Evolutionary conservation across 257 asterid species (phyloP).

Genomic region (Echites panduratus): DNA sequence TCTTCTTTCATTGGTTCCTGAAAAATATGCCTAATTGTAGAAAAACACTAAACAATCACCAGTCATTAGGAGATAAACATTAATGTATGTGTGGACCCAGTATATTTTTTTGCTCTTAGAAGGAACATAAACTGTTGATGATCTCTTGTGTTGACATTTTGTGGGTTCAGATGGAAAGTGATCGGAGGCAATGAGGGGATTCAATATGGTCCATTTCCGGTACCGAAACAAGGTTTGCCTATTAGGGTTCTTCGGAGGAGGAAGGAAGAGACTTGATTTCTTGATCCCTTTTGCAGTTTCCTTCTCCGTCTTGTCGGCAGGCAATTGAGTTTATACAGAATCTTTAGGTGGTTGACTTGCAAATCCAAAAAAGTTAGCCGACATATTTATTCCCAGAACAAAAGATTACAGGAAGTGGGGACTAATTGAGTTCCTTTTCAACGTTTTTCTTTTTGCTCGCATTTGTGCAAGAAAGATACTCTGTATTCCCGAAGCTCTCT

Average conservation of each 20-base stretch:
- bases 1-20: background rate
- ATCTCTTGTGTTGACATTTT: background rate
- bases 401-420: conserved; percentile 6
- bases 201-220: conserved; percentile 64
- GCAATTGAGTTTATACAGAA: background rate
- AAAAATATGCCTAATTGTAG: too few species aligned
- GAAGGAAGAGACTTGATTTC: background rate
- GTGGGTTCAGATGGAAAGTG: conserved; percentile 46
- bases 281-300: background rate
- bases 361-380: background rate
- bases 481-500: background rate
- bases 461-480: conserved; percentile 3
- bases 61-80: too few species aligned
- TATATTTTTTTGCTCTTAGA: background rate
- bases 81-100: background rate
- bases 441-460: background rate
- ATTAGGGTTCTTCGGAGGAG: conserved; percentile 24
- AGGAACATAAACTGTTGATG: background rate
- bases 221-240: conserved; percentile 57
- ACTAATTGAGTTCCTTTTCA: background rate
- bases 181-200: conserved; percentile 47
- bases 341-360: background rate
- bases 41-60: too few species aligned
- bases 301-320: too few species aligned
- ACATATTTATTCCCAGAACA: background rate